These are phyloP conservation scores for Boechera retrofracta DNA, from an alignment of 345 rosid species.

Conservation along the genomic window DNA sequence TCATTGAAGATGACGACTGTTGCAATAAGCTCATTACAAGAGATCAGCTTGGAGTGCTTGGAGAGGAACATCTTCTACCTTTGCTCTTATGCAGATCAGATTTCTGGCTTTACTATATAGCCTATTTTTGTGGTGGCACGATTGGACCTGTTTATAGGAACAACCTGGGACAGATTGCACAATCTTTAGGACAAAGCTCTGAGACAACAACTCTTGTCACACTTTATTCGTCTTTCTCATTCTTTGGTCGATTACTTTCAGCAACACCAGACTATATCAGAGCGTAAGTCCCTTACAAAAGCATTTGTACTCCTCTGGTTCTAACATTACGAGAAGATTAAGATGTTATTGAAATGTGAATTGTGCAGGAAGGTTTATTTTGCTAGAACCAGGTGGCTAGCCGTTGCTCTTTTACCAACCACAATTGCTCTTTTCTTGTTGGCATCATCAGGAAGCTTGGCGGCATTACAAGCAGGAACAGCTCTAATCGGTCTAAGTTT, in stretches of 20 bases:
- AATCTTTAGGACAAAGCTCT: constrained; percentile 69
- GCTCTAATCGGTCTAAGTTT: constrained; percentile 82
- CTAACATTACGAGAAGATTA: not conserved
- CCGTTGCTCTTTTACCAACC: constrained; percentile 83
- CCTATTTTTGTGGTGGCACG: constrained; percentile 90
- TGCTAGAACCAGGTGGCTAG: constrained; percentile 95
- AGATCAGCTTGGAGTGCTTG: constrained; percentile 70
- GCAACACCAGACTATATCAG: constrained; percentile 91
- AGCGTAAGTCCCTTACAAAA: constrained; percentile 54
- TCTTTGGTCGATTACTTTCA: constrained; percentile 91
- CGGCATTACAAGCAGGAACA: constrained; percentile 65
- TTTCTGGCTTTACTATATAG: constrained; percentile 88
- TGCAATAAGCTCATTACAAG: constrained; percentile 56
- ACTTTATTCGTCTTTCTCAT: constrained; percentile 88
- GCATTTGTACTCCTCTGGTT: not conserved
- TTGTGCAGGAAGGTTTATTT: constrained; percentile 79
- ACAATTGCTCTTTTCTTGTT: constrained; percentile 79
- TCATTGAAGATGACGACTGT: constrained; percentile 47
- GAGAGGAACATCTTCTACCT: constrained; percentile 69
- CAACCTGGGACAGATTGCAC: constrained; percentile 91
- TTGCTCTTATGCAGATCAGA: constrained; percentile 71
- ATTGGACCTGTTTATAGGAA: constrained; percentile 96
- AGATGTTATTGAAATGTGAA: constrained; percentile 6
- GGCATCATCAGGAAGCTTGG: constrained; percentile 53
- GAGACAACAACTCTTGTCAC: constrained; percentile 73